A percentile compares a stretch with the other conserved stretches of the same genome.
These are phyloP conservation scores for Platanthera zijinensis DNA, from an alignment of 106 monocot species.

Conservation along the genomic window DNA sequence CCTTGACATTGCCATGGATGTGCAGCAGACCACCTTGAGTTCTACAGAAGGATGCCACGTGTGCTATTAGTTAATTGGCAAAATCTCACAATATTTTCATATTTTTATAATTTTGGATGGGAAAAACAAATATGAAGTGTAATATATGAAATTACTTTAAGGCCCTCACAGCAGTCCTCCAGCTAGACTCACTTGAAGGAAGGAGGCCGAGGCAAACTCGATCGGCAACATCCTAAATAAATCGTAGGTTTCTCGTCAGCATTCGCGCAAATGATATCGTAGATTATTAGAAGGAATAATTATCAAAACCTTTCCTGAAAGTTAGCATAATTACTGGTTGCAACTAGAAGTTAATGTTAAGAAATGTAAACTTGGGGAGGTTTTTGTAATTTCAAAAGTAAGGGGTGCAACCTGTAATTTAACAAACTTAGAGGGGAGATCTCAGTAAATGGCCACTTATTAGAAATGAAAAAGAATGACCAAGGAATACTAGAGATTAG, in stretches of 20 bases:
- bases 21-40: slow-evolving; percentile 63
- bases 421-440: no score
- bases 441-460: no score
- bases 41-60: slow-evolving; percentile 23
- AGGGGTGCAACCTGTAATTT: no score
- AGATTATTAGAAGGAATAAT: neutral
- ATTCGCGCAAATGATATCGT: neutral
- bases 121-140: neutral
- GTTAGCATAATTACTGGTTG: no score
- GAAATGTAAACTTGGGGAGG: no score
- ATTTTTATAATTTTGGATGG: neutral
- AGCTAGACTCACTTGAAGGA: slow-evolving; percentile 87
- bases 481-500: no score
- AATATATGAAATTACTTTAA: slow-evolving; percentile 42
- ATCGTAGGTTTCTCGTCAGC: neutral
- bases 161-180: slow-evolving; percentile 77
- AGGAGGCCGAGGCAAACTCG: slow-evolving; percentile 94
- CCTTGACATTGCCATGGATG: slow-evolving; percentile 79
- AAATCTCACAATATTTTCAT: neutral
- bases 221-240: slow-evolving; percentile 64
- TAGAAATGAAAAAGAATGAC: no score
- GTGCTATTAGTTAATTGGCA: neutral
- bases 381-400: no score
- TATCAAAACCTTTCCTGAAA: neutral
- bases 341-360: no score